These are phyloP conservation scores for Pyrrhoderma noxium DNA, from an alignment of 1,284 basidiomycete genomes.

Conservation along the genomic window DNA sequence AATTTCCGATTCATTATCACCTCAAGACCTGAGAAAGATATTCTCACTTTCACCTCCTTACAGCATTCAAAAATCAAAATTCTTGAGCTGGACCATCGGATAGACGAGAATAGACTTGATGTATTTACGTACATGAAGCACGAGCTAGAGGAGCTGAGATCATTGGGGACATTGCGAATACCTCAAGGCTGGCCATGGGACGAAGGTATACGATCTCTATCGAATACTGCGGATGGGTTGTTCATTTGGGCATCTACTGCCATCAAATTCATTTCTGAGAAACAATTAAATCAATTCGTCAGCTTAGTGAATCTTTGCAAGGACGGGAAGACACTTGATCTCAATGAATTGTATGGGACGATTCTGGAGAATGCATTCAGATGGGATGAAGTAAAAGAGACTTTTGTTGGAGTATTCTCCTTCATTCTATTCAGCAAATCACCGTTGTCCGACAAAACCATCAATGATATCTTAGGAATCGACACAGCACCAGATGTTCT, in stretches of 20 bases:
- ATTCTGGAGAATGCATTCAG: not conserved
- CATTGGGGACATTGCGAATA: too few relatives aligned
- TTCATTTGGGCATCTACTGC: slow-evolving; percentile 10
- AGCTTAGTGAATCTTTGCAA: not conserved
- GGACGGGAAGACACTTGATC: not conserved
- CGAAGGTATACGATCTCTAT: not conserved
- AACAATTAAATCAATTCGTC: too few relatives aligned
- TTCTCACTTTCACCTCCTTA: too few relatives aligned
- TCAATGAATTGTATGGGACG: not conserved
- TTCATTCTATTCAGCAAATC: not conserved
- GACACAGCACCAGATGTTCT: too few relatives aligned
- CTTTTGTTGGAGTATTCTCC: not conserved
- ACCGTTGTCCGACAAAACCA: slow-evolving; percentile 1
- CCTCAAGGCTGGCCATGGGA: not conserved
- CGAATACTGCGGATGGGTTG: not conserved
- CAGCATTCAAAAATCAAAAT: too few relatives aligned
- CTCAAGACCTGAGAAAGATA: too few relatives aligned
- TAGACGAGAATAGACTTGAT: too few relatives aligned
- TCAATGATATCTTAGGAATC: not conserved
- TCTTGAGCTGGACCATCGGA: too few relatives aligned
- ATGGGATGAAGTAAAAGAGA: not conserved
- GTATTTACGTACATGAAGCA: too few relatives aligned
- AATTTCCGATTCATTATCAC: too few relatives aligned
- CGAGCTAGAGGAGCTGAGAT: too few relatives aligned
- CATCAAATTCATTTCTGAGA: not conserved